These are phyloP conservation scores for Leccinum barrowsii DNA, from an alignment of 768 basidiomycete species.

Conservation along the genomic window DNA sequence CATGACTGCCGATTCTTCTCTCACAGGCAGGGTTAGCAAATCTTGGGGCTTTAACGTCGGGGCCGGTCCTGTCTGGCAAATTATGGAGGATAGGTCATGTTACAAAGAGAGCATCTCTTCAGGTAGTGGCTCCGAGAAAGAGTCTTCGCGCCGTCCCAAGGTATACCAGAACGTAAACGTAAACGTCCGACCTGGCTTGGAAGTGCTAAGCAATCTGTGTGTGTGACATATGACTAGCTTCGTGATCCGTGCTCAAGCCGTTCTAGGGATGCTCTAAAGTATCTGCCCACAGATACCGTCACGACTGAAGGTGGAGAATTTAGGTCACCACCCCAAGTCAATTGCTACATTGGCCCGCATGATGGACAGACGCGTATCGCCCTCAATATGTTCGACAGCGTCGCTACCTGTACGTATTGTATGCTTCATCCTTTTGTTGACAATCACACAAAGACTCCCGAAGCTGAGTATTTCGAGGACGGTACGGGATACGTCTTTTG, in stretches of 20 bases:
- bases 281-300: slow-evolving; percentile 53
- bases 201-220: slow-evolving; percentile 50
- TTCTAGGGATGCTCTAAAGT: slow-evolving; percentile 51
- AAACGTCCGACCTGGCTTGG: slow-evolving; percentile 41
- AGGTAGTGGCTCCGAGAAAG: slow-evolving; percentile 34
- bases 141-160: slow-evolving; percentile 53
- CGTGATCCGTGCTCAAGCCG: slow-evolving; percentile 3
- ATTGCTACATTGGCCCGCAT: slow-evolving; percentile 67
- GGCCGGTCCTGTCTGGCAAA: slow-evolving; percentile 73
- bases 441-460: background rate
- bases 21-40: slow-evolving; percentile 57
- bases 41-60: slow-evolving; percentile 75
- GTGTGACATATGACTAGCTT: slow-evolving; percentile 28
- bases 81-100: slow-evolving; percentile 75
- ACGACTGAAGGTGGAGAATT: slow-evolving; percentile 50
- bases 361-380: slow-evolving; percentile 46
- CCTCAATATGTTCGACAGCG: slow-evolving; percentile 53
- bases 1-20: slow-evolving; percentile 45
- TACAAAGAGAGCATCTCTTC: slow-evolving; percentile 56
- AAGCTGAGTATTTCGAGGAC: slow-evolving; percentile 59
- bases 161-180: slow-evolving; percentile 51
- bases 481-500: slow-evolving; percentile 72
- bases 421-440: slow-evolving; percentile 10
- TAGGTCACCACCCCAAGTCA: slow-evolving; percentile 49
- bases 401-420: slow-evolving; percentile 57